Conservation (phyloP, 305 asterid genomes). For the Fraxinus velutina region DNA sequence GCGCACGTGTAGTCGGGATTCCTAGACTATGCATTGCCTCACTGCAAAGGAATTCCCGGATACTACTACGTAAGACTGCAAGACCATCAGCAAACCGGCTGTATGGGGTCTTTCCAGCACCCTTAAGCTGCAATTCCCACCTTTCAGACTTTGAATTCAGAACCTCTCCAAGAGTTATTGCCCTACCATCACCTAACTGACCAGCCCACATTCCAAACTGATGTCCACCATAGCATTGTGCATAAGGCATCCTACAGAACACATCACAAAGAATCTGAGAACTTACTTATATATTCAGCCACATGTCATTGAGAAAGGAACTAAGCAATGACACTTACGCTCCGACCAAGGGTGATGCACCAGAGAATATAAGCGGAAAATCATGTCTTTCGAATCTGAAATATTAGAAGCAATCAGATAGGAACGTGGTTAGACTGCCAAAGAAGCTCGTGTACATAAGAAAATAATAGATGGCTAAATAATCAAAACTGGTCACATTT, state of each 20-base stretch:
- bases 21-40: slow-evolving; percentile 97
- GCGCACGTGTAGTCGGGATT: slow-evolving; percentile 92
- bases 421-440: slow-evolving; percentile 13
- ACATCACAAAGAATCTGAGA: neutral
- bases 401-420: slow-evolving; percentile 31
- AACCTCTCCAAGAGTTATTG: slow-evolving; percentile 87
- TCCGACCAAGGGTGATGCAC: slow-evolving; percentile 65
- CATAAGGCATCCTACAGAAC: slow-evolving; percentile 58
- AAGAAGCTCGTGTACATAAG: neutral
- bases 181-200: slow-evolving; percentile 97
- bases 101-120: slow-evolving; percentile 97
- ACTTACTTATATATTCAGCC: too few species aligned
- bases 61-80: slow-evolving; percentile 92
- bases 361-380: slow-evolving; percentile 70
- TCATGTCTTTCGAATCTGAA: slow-evolving; percentile 87
- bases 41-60: slow-evolving; percentile 94
- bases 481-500: neutral
- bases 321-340: slow-evolving; percentile 48
- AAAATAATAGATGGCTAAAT: neutral
- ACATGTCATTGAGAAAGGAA: neutral
- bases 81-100: slow-evolving; percentile 99
- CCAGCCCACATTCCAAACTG: slow-evolving; percentile 99
- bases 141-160: slow-evolving; percentile 65
- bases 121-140: slow-evolving; percentile 98
- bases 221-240: slow-evolving; percentile 99